phyloP scores from a whole-genome alignment of 176 grass and related monocot genomes.

The Elymus sibiricus region DNA sequence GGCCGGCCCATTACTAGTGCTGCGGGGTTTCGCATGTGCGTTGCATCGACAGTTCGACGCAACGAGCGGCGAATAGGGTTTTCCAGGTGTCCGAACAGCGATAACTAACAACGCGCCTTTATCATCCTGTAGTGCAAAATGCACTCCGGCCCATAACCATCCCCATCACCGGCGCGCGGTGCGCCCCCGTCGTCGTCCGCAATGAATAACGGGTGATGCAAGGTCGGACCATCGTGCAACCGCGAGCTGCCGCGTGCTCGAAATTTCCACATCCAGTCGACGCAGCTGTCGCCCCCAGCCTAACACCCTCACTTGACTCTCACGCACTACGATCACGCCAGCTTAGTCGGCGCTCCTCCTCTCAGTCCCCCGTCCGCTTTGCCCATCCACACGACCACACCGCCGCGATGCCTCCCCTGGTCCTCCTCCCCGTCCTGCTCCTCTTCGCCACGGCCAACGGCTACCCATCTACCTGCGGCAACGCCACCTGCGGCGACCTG shows the following conservation, averaged over 20 bases:
- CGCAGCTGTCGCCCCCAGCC: background rate
- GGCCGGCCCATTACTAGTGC: too few species aligned
- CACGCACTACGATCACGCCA: background rate
- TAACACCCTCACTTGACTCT: conserved; percentile 23
- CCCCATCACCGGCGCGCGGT: background rate
- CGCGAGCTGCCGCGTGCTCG: background rate
- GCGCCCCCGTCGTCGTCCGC: background rate
- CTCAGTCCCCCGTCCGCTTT: background rate
- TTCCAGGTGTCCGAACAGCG: too few species aligned
- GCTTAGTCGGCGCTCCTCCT: background rate
- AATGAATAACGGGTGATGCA: background rate
- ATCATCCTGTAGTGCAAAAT: background rate
- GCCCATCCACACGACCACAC: background rate
- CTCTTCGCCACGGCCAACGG: background rate
- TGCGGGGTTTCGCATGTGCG: too few species aligned
- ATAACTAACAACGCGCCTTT: background rate
- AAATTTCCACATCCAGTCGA: background rate
- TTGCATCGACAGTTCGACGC: too few species aligned
- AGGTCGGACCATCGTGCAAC: background rate
- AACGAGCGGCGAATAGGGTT: too few species aligned
- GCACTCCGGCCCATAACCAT: background rate
- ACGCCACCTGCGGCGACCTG: conserved; percentile 28
- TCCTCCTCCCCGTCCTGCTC: conserved; percentile 4
- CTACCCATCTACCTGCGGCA: background rate
- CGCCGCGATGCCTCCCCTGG: background rate